Evolutionary conservation across 2,329 filamentous ascomycete genomes (phyloP).

Genomic region (Colletotrichum costaricense): DNA sequence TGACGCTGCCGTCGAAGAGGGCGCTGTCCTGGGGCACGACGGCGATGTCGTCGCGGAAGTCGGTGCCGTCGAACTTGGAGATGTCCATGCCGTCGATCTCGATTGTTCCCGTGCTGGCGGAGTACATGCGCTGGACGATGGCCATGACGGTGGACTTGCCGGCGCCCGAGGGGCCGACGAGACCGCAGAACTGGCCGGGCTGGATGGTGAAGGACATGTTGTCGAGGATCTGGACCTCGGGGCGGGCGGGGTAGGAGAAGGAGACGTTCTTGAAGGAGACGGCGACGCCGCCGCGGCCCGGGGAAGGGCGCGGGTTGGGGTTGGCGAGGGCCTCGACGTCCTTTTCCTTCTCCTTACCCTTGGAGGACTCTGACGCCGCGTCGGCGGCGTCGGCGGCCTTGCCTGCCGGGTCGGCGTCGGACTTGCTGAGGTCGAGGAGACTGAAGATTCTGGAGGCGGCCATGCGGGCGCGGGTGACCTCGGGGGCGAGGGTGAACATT

Average conservation of each 20-base stretch:
- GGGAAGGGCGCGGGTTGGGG: constrained; percentile 37
- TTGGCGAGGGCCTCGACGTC: constrained; percentile 54
- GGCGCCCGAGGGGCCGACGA: constrained; percentile 74
- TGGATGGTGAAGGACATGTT: constrained; percentile 67
- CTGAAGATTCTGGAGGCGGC: constrained; percentile 69
- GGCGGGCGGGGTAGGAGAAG: constrained; percentile 75
- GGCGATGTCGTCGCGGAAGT: constrained; percentile 52
- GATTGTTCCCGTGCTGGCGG: constrained; percentile 52
- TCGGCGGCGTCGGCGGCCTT: constrained; percentile 31
- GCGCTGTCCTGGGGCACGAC: constrained; percentile 54
- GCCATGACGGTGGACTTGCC: constrained; percentile 76
- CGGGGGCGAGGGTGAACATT: constrained; percentile 80
- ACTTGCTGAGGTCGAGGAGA: constrained; percentile 56
- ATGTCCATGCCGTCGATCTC: constrained; percentile 61
- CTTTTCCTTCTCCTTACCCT: constrained; percentile 39
- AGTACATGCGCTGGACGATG: constrained; percentile 63
- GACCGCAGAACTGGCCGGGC: constrained; percentile 70
- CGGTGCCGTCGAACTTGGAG: constrained; percentile 47
- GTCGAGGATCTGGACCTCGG: constrained; percentile 66
- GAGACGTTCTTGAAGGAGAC: constrained; percentile 68
- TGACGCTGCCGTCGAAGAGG: constrained; percentile 53
- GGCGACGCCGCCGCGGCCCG: constrained; percentile 50
- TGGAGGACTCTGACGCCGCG: constrained; percentile 36
- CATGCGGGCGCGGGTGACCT: constrained; percentile 74
- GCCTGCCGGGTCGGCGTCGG: constrained; percentile 36